Percentiles rank a stretch among this genome's conserved stretches.
Evolutionary conservation across 441 rosid species (phyloP).

Genomic region (Theobroma grandiflorum): DNA sequence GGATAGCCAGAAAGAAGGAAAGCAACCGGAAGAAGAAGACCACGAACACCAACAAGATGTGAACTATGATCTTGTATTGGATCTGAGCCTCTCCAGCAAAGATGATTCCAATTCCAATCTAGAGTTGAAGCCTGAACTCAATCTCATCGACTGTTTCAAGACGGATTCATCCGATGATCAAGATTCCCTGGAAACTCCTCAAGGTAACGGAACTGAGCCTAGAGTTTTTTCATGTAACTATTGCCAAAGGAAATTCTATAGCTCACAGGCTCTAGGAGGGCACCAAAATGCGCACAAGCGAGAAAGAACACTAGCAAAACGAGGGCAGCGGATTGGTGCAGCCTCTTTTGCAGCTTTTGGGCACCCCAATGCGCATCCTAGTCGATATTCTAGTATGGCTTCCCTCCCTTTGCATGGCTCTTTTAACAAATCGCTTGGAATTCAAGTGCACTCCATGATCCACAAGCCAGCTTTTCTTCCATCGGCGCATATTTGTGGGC

Average conservation of each 20-base stretch:
- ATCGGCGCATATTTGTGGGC: conserved; percentile 45
- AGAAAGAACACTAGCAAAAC: conserved; percentile 81
- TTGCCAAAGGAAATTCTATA: conserved; percentile 81
- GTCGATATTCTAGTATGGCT: conserved; percentile 65
- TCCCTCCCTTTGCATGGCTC: conserved; percentile 85
- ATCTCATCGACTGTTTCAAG: conserved; percentile 59
- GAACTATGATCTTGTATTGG: conserved; percentile 55
- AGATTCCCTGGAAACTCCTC: conserved; percentile 32
- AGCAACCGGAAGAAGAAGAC: conserved; percentile 17
- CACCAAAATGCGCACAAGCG: conserved; percentile 88
- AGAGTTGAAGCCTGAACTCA: conserved; percentile 51
- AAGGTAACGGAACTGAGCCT: conserved; percentile 46
- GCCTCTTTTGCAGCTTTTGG: conserved; percentile 42
- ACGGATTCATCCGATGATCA: conserved; percentile 31
- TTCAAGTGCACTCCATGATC: conserved; percentile 76
- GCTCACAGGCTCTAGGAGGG: conserved; percentile 90
- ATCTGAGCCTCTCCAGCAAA: conserved; percentile 62
- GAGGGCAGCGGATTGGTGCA: conserved; percentile 51
- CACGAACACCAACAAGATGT: not conserved
- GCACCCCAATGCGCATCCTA: conserved; percentile 32
- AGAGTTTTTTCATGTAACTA: conserved; percentile 81
- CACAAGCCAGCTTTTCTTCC: conserved; percentile 55
- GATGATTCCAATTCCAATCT: conserved; percentile 39
- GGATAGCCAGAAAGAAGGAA: not conserved
- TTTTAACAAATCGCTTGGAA: conserved; percentile 60